Conservation (phyloP, 805 yeast species). For the Kregervanrija delftensis region DNA sequence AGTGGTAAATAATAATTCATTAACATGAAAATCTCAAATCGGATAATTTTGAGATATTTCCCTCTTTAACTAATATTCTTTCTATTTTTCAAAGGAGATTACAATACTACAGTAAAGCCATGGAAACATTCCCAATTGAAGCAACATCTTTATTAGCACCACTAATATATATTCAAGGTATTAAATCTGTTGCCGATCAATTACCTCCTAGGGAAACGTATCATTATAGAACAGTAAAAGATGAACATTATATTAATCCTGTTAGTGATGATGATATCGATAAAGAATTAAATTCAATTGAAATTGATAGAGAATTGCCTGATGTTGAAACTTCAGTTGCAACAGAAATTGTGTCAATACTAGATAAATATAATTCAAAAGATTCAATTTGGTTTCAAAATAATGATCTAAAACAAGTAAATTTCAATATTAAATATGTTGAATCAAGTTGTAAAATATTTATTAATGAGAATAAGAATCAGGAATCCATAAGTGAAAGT, state of each 20-base stretch:
- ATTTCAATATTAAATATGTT: constrained; percentile 10
- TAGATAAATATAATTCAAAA: constrained; percentile 5
- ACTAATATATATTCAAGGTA: constrained; percentile 35
- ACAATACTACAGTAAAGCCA: constrained; percentile 6
- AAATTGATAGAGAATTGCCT: constrained; percentile 16
- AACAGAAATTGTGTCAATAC: constrained; percentile 2
- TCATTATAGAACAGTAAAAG: constrained; percentile 3
- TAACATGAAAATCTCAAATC: too few species aligned
- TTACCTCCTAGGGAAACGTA: constrained; percentile 2
- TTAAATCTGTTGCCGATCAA: constrained; percentile 14
- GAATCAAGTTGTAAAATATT: constrained; percentile 5
- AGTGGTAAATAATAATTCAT: too few species aligned
- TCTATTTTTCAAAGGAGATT: too few species aligned
- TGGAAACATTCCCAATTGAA: constrained; percentile 35
- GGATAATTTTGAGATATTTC: too few species aligned
- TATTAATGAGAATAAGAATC: constrained; percentile 5
- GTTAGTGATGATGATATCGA: not conserved
- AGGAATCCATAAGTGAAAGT: not conserved
- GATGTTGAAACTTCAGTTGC: constrained; percentile 19
- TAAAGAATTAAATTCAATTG: constrained; percentile 3
- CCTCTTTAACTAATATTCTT: too few species aligned
- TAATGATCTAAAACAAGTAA: constrained; percentile 3
- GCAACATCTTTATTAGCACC: constrained; percentile 31
- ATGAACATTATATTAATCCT: constrained; percentile 6
- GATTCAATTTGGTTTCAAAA: constrained; percentile 10